Base-by-base conservation (phyloP, 441 rosid genomes). In the Mallotus repandus region DNA sequence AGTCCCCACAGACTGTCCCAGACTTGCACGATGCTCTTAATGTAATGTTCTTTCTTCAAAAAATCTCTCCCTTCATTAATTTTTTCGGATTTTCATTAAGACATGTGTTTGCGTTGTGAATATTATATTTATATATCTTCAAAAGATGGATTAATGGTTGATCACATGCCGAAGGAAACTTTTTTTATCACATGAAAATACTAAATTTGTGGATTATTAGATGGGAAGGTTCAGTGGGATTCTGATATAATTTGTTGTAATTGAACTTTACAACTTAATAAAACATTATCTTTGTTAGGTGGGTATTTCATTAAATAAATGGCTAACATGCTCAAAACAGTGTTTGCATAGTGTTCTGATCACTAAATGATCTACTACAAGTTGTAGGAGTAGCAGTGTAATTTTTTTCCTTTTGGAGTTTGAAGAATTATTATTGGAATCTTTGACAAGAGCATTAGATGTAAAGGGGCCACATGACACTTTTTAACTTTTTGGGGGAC, bases 1-100 rank as follows among this genome's bases (percentile, higher is more conserved):
- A 85, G 76, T 77, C 86, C 65, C 86, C 96, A 60, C 94, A 88
- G 68, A 86, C 81, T n/a, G 97, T 94, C 8, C 98, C 97, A 45
- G 91, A 92, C 72, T 79, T 90, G 85, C 86, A 46, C 70, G 80
- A 82, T 54, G 62, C 70, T 64, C 61, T 66, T 71, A 69, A 59
- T 7, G 89, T 88, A 83, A 83, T 16, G 78, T 77, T 61, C 35
- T 53, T 19, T 21, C 69, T 52, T 43, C 21, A 8, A 35, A 50
- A 53, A 16, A 16, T 45, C 18, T 14, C 64, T 10, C 21, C 9
- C 4, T 22, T 45, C 12, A 13, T 5, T 16, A 4, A 3, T 50
- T 13, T 50, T 54, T 16, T 60, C 41, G 12, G 7, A 15, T 41
- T 57, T 41, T 22, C 43, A 43, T 43, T 22, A 41, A 56, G 53